A percentile compares a stretch with the other conserved stretches of the same genome.
Conservation (phyloP, 2,329 filamentous ascomycete genomes). For the Fusarium kyushuense region DNA sequence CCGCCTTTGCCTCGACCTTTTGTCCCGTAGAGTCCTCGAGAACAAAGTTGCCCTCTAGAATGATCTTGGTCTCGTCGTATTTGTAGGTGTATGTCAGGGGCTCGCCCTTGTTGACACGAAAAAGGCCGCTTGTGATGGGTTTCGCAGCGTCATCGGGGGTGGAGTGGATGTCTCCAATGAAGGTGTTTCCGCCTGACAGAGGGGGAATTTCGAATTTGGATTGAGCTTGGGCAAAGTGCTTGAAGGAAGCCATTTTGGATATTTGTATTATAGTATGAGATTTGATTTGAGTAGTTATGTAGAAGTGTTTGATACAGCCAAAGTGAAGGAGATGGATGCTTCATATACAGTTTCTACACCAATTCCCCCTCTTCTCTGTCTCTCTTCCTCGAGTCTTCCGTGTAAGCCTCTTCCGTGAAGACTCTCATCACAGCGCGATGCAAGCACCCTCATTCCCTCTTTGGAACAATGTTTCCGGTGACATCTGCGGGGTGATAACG, state of each 20-base stretch:
- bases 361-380: constrained; percentile 1
- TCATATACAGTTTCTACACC: constrained; percentile 23
- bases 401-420: not conserved
- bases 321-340: constrained; percentile 12
- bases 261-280: not conserved
- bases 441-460: constrained; percentile 17
- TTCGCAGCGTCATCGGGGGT: constrained; percentile 67
- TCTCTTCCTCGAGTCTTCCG: not conserved
- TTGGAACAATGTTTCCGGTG: constrained; percentile 35
- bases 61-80: constrained; percentile 81
- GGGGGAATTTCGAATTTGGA: constrained; percentile 71
- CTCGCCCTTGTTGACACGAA: constrained; percentile 75
- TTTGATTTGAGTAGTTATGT: not conserved
- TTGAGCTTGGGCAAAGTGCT: constrained; percentile 69
- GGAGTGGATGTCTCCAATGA: constrained; percentile 71
- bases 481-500: constrained; percentile 19
- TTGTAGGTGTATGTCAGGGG: constrained; percentile 76
- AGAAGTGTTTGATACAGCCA: constrained; percentile 2
- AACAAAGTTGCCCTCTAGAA: constrained; percentile 74
- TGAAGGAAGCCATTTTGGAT: constrained; percentile 56
- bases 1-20: constrained; percentile 68
- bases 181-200: constrained; percentile 76
- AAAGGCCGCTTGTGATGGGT: constrained; percentile 73
- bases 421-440: not conserved
- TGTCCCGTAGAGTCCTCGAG: constrained; percentile 73